These are phyloP conservation scores for Sphaerulina populicola DNA, from an alignment of 2,329 filamentous ascomycete species.

Conservation along the genomic window DNA sequence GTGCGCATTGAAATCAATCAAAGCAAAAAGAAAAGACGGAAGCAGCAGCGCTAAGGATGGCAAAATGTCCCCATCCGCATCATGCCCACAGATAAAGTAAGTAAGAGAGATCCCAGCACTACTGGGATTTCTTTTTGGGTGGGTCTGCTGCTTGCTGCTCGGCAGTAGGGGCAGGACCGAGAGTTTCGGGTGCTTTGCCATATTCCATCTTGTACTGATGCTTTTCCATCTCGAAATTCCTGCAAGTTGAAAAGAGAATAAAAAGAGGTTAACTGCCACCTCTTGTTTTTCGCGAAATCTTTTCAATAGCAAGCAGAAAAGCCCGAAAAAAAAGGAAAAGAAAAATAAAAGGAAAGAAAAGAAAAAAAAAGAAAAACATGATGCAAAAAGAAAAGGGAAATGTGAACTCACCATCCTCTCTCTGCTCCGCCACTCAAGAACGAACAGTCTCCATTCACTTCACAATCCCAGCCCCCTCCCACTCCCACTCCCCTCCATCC, in stretches of 20 bases:
- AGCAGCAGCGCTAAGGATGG: no score
- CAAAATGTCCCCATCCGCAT: not conserved
- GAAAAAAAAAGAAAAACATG: not conserved
- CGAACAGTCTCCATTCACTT: conserved; percentile 72
- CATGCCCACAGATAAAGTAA: not conserved
- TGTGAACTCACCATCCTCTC: conserved; percentile 65
- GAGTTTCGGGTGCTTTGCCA: not conserved
- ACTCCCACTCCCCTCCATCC: conserved; percentile 56
- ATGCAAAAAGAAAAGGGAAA: not conserved
- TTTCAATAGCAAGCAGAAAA: not conserved
- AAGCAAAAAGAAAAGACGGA: no score
- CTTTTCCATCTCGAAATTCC: conserved; percentile 31
- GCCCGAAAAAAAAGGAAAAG: not conserved
- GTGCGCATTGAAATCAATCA: no score
- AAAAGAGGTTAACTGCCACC: conserved; percentile 1
- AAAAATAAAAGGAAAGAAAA: not conserved
- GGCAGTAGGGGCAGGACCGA: conserved; percentile 2
- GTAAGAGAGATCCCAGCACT: not conserved
- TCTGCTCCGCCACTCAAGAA: conserved; percentile 75
- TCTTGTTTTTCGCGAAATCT: not conserved
- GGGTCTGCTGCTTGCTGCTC: conserved; percentile 11
- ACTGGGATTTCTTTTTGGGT: conserved; percentile 1
- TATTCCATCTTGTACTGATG: conserved; percentile 6
- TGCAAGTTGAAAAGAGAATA: conserved; percentile 13
- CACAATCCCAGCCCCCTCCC: conserved; percentile 70